phyloP scores from a whole-genome alignment of 257 asterid genomes.

The Salvia hispanica region DNA sequence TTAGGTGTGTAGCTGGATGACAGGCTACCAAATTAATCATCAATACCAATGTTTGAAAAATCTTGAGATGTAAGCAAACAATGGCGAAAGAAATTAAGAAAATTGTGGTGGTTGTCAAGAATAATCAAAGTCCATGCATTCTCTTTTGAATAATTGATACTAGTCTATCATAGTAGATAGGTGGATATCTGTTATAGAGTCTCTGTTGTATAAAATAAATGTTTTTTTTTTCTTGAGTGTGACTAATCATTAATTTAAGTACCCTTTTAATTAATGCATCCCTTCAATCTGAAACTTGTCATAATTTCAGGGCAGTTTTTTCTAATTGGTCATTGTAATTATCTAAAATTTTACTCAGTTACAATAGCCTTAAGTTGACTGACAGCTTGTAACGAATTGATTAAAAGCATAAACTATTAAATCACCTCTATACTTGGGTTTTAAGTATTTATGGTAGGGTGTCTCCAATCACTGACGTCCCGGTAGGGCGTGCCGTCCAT shows the following conservation, averaged over 20 bases:
- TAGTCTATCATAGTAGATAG: constrained; percentile 21
- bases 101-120: constrained; percentile 18
- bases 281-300: not conserved
- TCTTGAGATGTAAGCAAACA: constrained; percentile 35
- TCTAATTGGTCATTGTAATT: not conserved
- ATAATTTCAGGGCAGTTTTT: not conserved
- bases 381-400: not conserved
- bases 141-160: not conserved
- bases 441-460: not conserved
- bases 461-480: too few relatives aligned
- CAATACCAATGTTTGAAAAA: constrained; percentile 17
- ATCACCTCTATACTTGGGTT: not conserved
- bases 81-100: not conserved
- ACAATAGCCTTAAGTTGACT: not conserved
- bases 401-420: not conserved
- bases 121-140: constrained; percentile 17
- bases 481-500: too few relatives aligned
- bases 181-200: constrained; percentile 24
- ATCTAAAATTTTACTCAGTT: not conserved
- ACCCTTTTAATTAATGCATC: not conserved
- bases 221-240: too few relatives aligned
- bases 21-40: constrained; percentile 19
- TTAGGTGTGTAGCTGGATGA: constrained; percentile 10
- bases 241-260: not conserved
- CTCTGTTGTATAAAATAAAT: too few relatives aligned